Evolutionary conservation across 768 basidiomycete species (phyloP), one percentile per base, ranked within the genome.

Genomic region (Collybiopsis confluens): DNA sequence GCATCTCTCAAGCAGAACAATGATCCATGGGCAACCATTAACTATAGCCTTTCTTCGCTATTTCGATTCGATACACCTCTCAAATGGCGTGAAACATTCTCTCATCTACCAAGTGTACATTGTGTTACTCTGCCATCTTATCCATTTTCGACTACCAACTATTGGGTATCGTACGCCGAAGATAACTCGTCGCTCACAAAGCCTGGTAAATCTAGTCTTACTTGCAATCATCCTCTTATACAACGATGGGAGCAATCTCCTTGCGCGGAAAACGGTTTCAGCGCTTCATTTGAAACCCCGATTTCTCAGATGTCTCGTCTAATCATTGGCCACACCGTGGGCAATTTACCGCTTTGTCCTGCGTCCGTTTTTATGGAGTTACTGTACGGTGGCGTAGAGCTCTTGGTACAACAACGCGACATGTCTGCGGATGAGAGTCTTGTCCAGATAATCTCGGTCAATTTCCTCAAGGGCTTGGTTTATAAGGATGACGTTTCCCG

Each of bases 331-430:
- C 86, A 88, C 54, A 70, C 61, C n/a, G 84, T 88, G 6, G 78
- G 72, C 5, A 79, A 74, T 3, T 52, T 73, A 30, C 71, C 81
- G 0, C 70, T 86, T 4, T 87, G 85, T 58, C 85, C 86, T 9
- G 86, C 82, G 1, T 86, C 84, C 0, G 75, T 86, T 1, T 86
- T 86, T 57, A 62, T 82, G 11, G 84, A 87, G 57, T 75, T 81
- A 38, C 78, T 71, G 0, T 65, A 78, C 33, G 74, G 79, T 5
- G 78, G 75, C 1, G 67, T 79, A 10, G 54, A 68, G 27, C 68
- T 78, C 28, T 60, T 73, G 3, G 62, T 63, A 23, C 64, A 63
- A 10, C 64, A 75, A 18, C 61, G 70, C 26, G 61, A 61, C 1
- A 51, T 62, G 15, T 49, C 59, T 8, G 64, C 65, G 30, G 68